These are phyloP conservation scores for Ogataea minuta DNA, from an alignment of 805 yeast genomes.

Conservation along the genomic window DNA sequence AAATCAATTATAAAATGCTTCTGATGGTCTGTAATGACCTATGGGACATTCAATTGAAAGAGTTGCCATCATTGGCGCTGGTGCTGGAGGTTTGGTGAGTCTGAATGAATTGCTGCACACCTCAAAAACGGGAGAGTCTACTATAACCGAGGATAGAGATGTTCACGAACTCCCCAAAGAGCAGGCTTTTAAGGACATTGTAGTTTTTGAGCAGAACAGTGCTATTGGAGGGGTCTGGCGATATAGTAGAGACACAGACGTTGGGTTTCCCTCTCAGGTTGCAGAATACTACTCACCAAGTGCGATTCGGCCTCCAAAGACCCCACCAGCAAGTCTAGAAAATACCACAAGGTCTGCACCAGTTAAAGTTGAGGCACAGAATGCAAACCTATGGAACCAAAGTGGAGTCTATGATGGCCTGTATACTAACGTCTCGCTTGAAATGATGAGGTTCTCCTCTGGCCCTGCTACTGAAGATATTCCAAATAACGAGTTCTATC, in stretches of 20 bases:
- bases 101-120: slow-evolving; percentile 33
- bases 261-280: slow-evolving; percentile 19
- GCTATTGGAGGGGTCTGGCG: slow-evolving; percentile 44
- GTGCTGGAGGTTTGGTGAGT: slow-evolving; percentile 32
- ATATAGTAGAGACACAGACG: slow-evolving; percentile 18
- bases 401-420: slow-evolving; percentile 37
- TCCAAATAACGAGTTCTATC: slow-evolving; percentile 25
- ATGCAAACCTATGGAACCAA: slow-evolving; percentile 30
- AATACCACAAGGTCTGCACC: not conserved
- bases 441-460: slow-evolving; percentile 40
- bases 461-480: slow-evolving; percentile 8
- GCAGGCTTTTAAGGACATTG: slow-evolving; percentile 35
- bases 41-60: slow-evolving; percentile 18
- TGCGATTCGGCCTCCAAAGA: slow-evolving; percentile 11
- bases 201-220: slow-evolving; percentile 39
- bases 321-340: slow-evolving; percentile 5
- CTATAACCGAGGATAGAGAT: slow-evolving; percentile 12
- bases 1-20: no score
- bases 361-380: slow-evolving; percentile 8
- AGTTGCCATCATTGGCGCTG: slow-evolving; percentile 35
- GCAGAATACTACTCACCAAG: slow-evolving; percentile 16
- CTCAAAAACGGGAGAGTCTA: slow-evolving; percentile 26
- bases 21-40: not conserved
- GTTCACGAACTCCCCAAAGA: slow-evolving; percentile 15
- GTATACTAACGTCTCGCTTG: slow-evolving; percentile 41